Evolutionary conservation across 2,329 filamentous ascomycete genomes (phyloP), one percentile per base, ranked within the genome.

Genomic region (Hyphodiscus sp.): DNA sequence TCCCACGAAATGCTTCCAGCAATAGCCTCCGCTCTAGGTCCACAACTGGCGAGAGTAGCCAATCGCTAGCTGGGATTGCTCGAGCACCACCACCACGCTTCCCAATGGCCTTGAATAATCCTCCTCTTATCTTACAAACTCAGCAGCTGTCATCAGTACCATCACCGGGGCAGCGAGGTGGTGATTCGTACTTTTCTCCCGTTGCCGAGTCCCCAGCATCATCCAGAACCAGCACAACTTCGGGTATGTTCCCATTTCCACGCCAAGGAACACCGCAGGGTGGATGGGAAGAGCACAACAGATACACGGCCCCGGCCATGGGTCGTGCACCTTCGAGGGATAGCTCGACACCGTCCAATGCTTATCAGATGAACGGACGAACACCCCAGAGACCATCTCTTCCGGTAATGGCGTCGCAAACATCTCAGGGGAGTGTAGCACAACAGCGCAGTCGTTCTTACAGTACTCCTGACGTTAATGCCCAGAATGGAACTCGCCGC

Each of bases 391-490:
- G 87, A n/a, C 89, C 89, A 20, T 95, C 89, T 11, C 76, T 95
- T 62, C 88, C 87, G 44, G 86, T 82, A 18, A 85, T 89, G 78
- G 76, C 83, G 16, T 74, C 76, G 23, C 72, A 74, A 56, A 70
- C 76, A 59, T 70, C 79, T 63, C 73, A 82, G 62, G 74, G 77
- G 18, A 61, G 53, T 53, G 53, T 56, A 48, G 58, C 65, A 58
- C 85, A 89, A 67, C 84, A 86, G 66, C 81, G 91, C 61, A 86
- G 89, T 72, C 82, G 94, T 59, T 96, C 91, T 41, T 95, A 95
- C 65, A 97, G 92, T 73, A 96, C 91, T 58, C 92, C 94, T 8
- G 91, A 97, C 68, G 96, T 96, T 63, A 89, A 95, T 60, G 85
- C 80, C 50, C 80, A 84, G 50, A 78, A 80, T 58, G 78, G 78